Conservation (phyloP, 2,329 filamentous ascomycete species). For the Aspergillus flavus region DNA sequence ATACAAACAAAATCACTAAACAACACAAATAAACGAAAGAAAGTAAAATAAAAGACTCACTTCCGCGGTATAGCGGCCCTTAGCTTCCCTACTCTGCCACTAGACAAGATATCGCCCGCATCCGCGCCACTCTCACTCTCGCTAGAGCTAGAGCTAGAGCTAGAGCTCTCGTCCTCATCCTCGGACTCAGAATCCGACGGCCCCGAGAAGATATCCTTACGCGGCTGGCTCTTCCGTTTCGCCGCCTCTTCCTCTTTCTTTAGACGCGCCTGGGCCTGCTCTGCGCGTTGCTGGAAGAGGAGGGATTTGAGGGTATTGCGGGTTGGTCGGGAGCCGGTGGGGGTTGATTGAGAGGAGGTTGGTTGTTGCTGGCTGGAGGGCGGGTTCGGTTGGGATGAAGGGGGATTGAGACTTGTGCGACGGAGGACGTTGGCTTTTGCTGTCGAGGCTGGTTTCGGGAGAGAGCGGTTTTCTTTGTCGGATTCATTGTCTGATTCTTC, state of each 20-base stretch:
- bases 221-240: background rate
- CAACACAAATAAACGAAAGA: background rate
- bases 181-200: constrained; percentile 23
- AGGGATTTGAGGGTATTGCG: constrained; percentile 1
- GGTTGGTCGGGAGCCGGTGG: background rate
- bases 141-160: constrained; percentile 7
- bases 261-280: constrained; percentile 9
- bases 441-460: constrained; percentile 2
- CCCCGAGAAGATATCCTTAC: constrained; percentile 10
- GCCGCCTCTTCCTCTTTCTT: constrained; percentile 2
- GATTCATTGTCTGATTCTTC: background rate
- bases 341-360: constrained; percentile 2
- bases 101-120: constrained; percentile 28
- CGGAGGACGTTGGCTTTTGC: background rate
- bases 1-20: background rate
- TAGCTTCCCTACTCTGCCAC: constrained; percentile 21
- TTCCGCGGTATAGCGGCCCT: constrained; percentile 2
- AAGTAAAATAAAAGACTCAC: background rate
- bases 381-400: background rate
- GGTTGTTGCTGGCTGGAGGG: background rate
- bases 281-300: background rate
- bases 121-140: constrained; percentile 17
- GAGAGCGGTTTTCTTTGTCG: background rate
- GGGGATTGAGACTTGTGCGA: background rate
- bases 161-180: constrained; percentile 7